Evolutionary conservation across 2,329 filamentous ascomycete genomes (phyloP), one percentile per base, ranked within the genome.

Genomic region (Botrytis hyacinthi): DNA sequence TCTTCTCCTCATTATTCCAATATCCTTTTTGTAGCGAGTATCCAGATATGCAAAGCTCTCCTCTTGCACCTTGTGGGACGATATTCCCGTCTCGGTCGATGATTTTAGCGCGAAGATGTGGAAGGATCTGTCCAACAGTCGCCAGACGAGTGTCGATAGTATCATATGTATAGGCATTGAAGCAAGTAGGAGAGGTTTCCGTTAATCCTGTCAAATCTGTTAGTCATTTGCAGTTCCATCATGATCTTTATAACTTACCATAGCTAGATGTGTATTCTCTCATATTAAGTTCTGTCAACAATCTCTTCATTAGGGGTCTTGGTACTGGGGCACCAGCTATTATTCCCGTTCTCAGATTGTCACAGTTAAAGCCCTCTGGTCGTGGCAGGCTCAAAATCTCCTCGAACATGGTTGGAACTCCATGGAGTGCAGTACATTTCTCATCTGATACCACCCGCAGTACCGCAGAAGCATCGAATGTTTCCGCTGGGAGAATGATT

Each of bases 311-410:
- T 35, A 95, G 83, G 73, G 92, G 90, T 4, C 88, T 86, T 3
- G 93, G 92, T 1, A 95, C 92, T 0, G 92, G 92, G 0, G 92
- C 91, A 0, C 93, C 93, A 0, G 93, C 93, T 62, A 94, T 91
- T 78, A 94, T 94, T 12, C 93, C 93, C 0, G 92, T 95, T 48
- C 93, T 86, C 29, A 95, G 85, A 9, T 83, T 84, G 1, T 86
- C 84, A 78, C 84, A 85, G 18, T 63, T 46, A 32, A 71, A 74
- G 2, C 37, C 61, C 4, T 71, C 48, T n/a, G 74, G 72, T 4
- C 73, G 54, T 3, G 74, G 74, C 3, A 77, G 32, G 77, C 54
- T 73, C 2, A 69, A 44, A 10, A 73, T 73, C n/a, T 69, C 71
- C 32, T 73, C 82, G 32, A 79, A 79, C 93, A 95, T 95, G 73